Conservation (phyloP, 2,329 filamentous ascomycete genomes). For the Periconia macrospinosa region DNA sequence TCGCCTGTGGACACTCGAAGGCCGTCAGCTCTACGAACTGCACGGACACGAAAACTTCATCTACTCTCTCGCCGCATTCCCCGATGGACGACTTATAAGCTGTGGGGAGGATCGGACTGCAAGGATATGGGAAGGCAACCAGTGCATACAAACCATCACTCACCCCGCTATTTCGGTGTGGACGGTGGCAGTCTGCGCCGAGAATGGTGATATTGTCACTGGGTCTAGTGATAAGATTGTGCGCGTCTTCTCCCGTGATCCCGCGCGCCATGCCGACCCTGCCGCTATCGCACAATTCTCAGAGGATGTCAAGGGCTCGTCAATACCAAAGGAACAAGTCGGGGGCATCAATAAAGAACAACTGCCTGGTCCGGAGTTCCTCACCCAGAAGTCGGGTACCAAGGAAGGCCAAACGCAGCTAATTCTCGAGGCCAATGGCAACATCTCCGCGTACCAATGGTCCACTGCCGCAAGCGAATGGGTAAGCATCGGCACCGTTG, state of each 20-base stretch:
- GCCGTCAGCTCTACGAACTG: slow-evolving; percentile 74
- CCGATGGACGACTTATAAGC: slow-evolving; percentile 86
- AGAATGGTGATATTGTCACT: slow-evolving; percentile 89
- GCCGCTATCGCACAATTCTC: slow-evolving; percentile 75
- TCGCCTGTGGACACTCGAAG: slow-evolving; percentile 81
- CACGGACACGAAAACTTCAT: slow-evolving; percentile 94
- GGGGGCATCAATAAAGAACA: slow-evolving; percentile 83
- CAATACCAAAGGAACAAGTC: slow-evolving; percentile 85
- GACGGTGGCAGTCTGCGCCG: slow-evolving; percentile 79
- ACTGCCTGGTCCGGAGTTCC: slow-evolving; percentile 83
- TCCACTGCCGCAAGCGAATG: slow-evolving; percentile 68
- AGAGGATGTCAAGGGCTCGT: slow-evolving; percentile 76
- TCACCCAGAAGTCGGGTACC: slow-evolving; percentile 80
- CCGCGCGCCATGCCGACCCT: slow-evolving; percentile 69
- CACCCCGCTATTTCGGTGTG: slow-evolving; percentile 97
- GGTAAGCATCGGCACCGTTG: slow-evolving; percentile 91
- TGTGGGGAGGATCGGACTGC: slow-evolving; percentile 93
- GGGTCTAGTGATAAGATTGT: slow-evolving; percentile 87
- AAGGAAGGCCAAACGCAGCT: slow-evolving; percentile 96
- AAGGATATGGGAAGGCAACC: slow-evolving; percentile 78
- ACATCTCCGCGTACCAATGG: slow-evolving; percentile 86
- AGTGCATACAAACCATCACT: slow-evolving; percentile 93
- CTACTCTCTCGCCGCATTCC: slow-evolving; percentile 77
- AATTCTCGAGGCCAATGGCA: slow-evolving; percentile 80
- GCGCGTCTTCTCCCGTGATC: slow-evolving; percentile 77